phyloP scores from a whole-genome alignment of 169 alveolate species.

The Plasmodium sp. region DNA sequence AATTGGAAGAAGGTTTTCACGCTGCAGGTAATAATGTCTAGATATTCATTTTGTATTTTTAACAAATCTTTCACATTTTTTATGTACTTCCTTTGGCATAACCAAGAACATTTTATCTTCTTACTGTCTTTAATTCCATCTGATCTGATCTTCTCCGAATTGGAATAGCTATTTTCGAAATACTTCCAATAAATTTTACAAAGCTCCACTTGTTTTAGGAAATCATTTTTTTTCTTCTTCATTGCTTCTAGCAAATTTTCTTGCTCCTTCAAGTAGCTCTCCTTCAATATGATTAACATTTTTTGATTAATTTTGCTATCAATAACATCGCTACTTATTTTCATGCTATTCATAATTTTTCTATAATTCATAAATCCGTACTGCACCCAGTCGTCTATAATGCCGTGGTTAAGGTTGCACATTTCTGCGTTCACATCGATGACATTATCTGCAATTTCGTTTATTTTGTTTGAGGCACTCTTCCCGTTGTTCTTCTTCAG shows the following conservation, averaged over 20 bases:
- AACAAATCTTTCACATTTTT: slow-evolving; percentile 59
- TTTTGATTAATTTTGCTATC: slow-evolving; percentile 58
- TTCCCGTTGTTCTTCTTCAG: slow-evolving; percentile 1
- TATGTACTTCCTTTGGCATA: slow-evolving; percentile 72
- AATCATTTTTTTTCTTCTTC: slow-evolving; percentile 64
- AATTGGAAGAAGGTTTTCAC: slow-evolving; percentile 67
- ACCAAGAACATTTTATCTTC: slow-evolving; percentile 73
- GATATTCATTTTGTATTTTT: slow-evolving; percentile 65
- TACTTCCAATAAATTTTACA: slow-evolving; percentile 64
- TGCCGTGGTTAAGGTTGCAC: slow-evolving; percentile 13
- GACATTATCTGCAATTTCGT: slow-evolving; percentile 32
- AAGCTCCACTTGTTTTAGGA: slow-evolving; percentile 52
- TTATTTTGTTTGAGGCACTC: background rate
- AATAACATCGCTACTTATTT: slow-evolving; percentile 40
- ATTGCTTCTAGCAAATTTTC: slow-evolving; percentile 51
- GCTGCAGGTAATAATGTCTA: slow-evolving; percentile 29
- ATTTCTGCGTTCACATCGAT: slow-evolving; percentile 3
- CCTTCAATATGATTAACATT: slow-evolving; percentile 13
- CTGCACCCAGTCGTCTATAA: slow-evolving; percentile 55
- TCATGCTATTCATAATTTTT: slow-evolving; percentile 56
- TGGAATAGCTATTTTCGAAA: slow-evolving; percentile 75
- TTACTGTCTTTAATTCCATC: slow-evolving; percentile 60
- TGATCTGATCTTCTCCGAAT: slow-evolving; percentile 57
- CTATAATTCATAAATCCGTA: slow-evolving; percentile 55
- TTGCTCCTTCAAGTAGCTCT: slow-evolving; percentile 58